phyloP scores from a whole-genome alignment of 75 land plant genomes.

The Picea glauca region DNA sequence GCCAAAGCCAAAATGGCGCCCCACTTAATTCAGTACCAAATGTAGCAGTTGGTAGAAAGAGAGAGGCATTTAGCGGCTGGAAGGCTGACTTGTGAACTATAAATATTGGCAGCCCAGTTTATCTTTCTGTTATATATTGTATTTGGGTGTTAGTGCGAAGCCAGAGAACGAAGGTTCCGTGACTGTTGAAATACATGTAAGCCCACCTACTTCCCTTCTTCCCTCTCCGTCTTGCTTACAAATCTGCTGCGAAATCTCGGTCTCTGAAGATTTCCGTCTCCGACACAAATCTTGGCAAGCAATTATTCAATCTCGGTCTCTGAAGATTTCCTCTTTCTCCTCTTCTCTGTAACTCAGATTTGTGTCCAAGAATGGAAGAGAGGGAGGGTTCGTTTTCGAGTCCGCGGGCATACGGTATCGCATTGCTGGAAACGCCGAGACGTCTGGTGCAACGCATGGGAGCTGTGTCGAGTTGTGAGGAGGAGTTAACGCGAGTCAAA shows the following conservation, averaged over 20 bases:
- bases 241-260: neutral
- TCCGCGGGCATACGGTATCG: conserved; percentile 33
- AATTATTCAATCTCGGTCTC: neutral
- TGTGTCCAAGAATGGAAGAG: conserved; percentile 17
- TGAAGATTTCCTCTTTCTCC: neutral
- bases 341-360: neutral
- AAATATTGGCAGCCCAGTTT: no score
- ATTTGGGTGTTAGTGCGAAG: no score
- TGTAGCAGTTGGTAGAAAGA: no score
- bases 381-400: conserved; percentile 55
- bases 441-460: conserved; percentile 43
- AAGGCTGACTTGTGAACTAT: no score
- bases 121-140: no score
- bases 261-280: neutral
- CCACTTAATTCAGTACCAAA: no score
- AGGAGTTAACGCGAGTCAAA: conserved; percentile 64
- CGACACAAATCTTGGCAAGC: neutral
- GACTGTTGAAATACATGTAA: no score
- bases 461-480: conserved; percentile 50
- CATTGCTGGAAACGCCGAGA: conserved; percentile 46
- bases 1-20: no score
- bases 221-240: neutral
- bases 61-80: no score
- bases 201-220: neutral
- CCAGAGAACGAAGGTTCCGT: no score